Conservation (phyloP, 2,329 filamentous ascomycete species). For the Plenodomus biglobosus region DNA sequence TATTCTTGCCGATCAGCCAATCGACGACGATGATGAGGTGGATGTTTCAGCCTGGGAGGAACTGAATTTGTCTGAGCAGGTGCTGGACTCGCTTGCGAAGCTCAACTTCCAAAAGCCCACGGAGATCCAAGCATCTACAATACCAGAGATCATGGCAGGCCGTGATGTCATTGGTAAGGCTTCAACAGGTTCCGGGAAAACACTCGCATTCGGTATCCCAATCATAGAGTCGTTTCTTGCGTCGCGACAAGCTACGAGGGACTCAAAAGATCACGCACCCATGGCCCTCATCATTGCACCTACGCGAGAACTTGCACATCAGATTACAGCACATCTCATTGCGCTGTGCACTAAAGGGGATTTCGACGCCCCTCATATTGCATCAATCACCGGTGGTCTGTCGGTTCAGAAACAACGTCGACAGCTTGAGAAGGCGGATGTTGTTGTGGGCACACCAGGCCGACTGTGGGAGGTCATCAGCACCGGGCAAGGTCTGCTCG, state of each 20-base stretch:
- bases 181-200: conserved; percentile 95
- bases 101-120: conserved; percentile 82
- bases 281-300: conserved; percentile 80
- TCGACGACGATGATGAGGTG: conserved; percentile 59
- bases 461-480: conserved; percentile 93
- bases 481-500: conserved; percentile 68
- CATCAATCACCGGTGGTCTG: conserved; percentile 86
- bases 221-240: conserved; percentile 81
- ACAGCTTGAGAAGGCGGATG: conserved; percentile 78
- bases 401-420: conserved; percentile 95
- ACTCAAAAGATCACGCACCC: conserved; percentile 43
- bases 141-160: conserved; percentile 79
- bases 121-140: conserved; percentile 74
- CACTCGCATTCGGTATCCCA: conserved; percentile 89
- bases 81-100: conserved; percentile 73
- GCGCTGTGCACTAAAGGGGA: conserved; percentile 69
- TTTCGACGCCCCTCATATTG: conserved; percentile 64
- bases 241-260: conserved; percentile 38
- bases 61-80: conserved; percentile 70
- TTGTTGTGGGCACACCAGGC: conserved; percentile 91
- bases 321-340: conserved; percentile 80
- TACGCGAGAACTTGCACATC: conserved; percentile 90
- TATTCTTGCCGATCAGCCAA: conserved; percentile 55
- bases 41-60: conserved; percentile 79
- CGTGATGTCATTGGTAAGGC: conserved; percentile 96